Percentiles rank a stretch among this genome's conserved stretches.
Evolutionary conservation across 2,329 filamentous ascomycete genomes (phyloP).

Genomic region (Pleomassaria siparia): DNA sequence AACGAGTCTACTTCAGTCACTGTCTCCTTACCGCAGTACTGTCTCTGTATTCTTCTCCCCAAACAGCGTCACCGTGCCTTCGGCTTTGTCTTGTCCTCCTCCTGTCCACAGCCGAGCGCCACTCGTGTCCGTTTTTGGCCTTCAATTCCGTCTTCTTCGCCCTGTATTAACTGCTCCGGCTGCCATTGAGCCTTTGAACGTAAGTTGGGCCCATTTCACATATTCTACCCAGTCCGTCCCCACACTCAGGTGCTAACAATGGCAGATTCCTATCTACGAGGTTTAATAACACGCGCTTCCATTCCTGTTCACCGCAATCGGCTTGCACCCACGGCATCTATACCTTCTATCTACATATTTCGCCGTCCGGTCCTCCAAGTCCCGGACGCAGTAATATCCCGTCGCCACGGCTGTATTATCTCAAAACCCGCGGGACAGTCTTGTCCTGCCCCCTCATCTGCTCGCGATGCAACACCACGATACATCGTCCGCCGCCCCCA

Average conservation of each 20-base stretch:
- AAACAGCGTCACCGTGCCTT: slow-evolving; percentile 14
- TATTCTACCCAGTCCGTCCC: neutral
- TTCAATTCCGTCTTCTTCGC: slow-evolving; percentile 25
- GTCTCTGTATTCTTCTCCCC: slow-evolving; percentile 14
- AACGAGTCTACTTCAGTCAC: slow-evolving; percentile 18
- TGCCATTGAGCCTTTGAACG: slow-evolving; percentile 33
- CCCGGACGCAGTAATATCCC: slow-evolving; percentile 61
- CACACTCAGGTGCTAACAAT: slow-evolving; percentile 13
- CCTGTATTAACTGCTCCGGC: slow-evolving; percentile 26
- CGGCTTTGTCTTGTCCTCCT: slow-evolving; percentile 17
- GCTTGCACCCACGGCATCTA: slow-evolving; percentile 29
- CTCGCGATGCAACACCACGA: slow-evolving; percentile 91
- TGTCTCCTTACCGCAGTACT: slow-evolving; percentile 15
- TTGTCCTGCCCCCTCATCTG: slow-evolving; percentile 80
- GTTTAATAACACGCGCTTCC: slow-evolving; percentile 32
- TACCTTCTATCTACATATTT: slow-evolving; percentile 42
- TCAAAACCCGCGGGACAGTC: slow-evolving; percentile 76
- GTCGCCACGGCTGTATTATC: slow-evolving; percentile 82
- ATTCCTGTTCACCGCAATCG: slow-evolving; percentile 26
- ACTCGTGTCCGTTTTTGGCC: slow-evolving; percentile 26
- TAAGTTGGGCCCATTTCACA: slow-evolving; percentile 18
- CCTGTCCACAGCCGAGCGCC: slow-evolving; percentile 20
- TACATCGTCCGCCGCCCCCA: slow-evolving; percentile 61
- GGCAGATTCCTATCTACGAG: slow-evolving; percentile 27
- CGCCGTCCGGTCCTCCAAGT: slow-evolving; percentile 43